Evolutionary conservation across 2,329 filamentous ascomycete genomes (phyloP), one percentile per base, ranked within the genome.

Genomic region (Thelonectria rubi): DNA sequence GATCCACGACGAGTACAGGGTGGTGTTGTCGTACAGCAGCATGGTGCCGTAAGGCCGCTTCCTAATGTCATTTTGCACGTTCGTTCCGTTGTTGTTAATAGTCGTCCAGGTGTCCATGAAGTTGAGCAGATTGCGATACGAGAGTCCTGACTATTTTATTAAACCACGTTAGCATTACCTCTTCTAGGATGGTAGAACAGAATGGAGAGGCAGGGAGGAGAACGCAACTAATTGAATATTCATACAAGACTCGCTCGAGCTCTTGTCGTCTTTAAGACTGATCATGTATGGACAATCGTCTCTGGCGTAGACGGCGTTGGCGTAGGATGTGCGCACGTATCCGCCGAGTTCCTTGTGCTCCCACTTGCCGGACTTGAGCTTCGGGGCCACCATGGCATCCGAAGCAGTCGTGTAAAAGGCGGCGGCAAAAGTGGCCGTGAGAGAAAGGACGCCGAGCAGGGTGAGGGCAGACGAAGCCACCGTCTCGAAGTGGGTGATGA

Each of bases 401-500:
- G 90, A 90, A 0, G 91, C 91, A 2, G 91, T 91, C 0, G 90
- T 92, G 72, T 94, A 95, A 6, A 94, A 82, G 69, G 90, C 87
- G 0, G 88, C 86, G 1, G 87, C 80, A 2, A 93, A 62, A 0
- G 91, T 87, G 2, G 89, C 88, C 1, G 86, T 77, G 14, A 94
- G 74, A 0, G 89, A 86, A 2, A 93, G 70, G 1, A 82, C 72
- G 0, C 91, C 92, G 1, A 94, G 77, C 0, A 91, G 66, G 0
- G 88, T 90, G 1, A 85, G 65, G 0, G 82, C 88, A 0, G 89
- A 88, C 61, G 90, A 88, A 5, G 84, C 82, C 1, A 93, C 78
- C 4, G 84, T 85, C 63, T 89, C 82, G 75, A 82, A 90, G 67
- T 92, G 88, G 0, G 89, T 91, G 18, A 94, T 79, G 64, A 94